A percentile compares a stretch with the other conserved stretches of the same genome.
Evolutionary conservation across 106 monocot species (phyloP).

Genomic region (Apostasia shenzhenica): DNA sequence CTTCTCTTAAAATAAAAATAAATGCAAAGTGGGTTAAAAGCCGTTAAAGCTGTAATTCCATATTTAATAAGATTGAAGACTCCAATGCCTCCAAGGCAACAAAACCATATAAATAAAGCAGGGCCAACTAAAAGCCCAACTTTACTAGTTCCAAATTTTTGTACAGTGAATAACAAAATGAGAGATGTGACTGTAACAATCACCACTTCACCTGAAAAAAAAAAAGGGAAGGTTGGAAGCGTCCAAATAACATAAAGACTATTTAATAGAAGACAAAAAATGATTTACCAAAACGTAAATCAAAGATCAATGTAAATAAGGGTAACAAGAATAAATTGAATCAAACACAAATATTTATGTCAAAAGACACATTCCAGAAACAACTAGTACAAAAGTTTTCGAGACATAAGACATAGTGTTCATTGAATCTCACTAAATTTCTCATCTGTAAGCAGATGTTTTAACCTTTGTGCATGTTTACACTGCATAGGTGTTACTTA

Average conservation of each 20-base stretch:
- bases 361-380: too few relatives aligned
- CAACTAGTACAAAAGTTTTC: too few relatives aligned
- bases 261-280: not conserved
- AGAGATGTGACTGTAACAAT: conserved; percentile 78
- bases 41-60: conserved; percentile 55
- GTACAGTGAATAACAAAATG: conserved; percentile 78
- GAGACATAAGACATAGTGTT: too few relatives aligned
- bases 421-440: too few relatives aligned
- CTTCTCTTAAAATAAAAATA: conserved; percentile 70
- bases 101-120: conserved; percentile 92
- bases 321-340: too few relatives aligned
- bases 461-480: too few relatives aligned
- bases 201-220: conserved; percentile 73
- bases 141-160: conserved; percentile 93
- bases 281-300: not conserved
- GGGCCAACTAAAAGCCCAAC: conserved; percentile 84
- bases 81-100: conserved; percentile 74
- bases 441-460: too few relatives aligned
- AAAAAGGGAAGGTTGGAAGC: not conserved
- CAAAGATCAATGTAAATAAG: not conserved
- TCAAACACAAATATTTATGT: too few relatives aligned
- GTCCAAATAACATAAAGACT: not conserved
- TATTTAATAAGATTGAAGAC: conserved; percentile 83
- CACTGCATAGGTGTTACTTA: too few relatives aligned
- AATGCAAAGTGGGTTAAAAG: conserved; percentile 87